Evolutionary conservation across 331 rosid genomes (phyloP), one percentile per base, ranked within the genome.

Genomic region (Cydonia oblonga): DNA sequence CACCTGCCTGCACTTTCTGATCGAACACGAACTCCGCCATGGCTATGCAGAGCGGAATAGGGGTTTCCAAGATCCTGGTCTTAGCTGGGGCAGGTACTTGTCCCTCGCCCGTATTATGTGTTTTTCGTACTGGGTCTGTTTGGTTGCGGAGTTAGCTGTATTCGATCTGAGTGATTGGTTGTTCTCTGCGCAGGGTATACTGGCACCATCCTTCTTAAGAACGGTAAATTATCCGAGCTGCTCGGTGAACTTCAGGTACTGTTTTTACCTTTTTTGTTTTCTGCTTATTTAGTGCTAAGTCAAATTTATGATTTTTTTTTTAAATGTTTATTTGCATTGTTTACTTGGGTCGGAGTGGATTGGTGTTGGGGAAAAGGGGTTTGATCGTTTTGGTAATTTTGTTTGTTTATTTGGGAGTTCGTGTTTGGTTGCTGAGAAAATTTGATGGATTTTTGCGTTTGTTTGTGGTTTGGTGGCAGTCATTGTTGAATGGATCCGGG

Each of bases 221-320:
- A 95, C 75, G 90, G 92, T 1, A 95, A 91, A 75, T 23, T 95
- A 9, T 91, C 97, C 18, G 96, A 91, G 60, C 14, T 95, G 30
- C 73, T 91, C 58, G 90, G 89, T 46, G 93, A 91, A 33, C 85
- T 95, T 52, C 99, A 95, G 96, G 97, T 89, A 59, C 44, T 26
- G 1, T 42, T 30, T 69, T 66, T 23, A 29, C 66, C 13, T 11
- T 2, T 23, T 59, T 67, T 23, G 12, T 2, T 64, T 51, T 51
- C 15, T 29, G 25, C 76, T 49, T 53, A 24, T 52, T 30, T 54
- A 29, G 38, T 63, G 61, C 26, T 46, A 18, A 46, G 22, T 23
- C 25, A 54, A 18, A 5, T 52, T 52, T 2, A 15, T 51, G 56
- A 19, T 51, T 8, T 52, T 52, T 49, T 25, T 33, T 35, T 35